These are phyloP conservation scores for Marasmius oreades DNA, from an alignment of 1,284 basidiomycete species.

Conservation along the genomic window DNA sequence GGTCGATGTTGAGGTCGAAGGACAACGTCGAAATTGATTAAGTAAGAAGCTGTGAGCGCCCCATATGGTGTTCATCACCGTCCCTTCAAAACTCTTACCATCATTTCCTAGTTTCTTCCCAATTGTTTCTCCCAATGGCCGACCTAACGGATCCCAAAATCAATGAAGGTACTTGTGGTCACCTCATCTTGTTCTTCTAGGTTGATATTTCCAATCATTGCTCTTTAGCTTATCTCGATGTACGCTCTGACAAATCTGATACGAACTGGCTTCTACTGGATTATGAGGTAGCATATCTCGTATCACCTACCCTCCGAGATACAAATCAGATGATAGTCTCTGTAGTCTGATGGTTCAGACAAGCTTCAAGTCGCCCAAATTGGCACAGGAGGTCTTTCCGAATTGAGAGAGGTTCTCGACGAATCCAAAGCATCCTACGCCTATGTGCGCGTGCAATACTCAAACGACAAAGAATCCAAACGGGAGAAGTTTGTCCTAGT, in stretches of 20 bases:
- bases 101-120: not conserved
- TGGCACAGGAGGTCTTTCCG: slow-evolving; percentile 74
- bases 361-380: slow-evolving; percentile 74
- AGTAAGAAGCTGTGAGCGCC: not conserved
- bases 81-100: not conserved
- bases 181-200: slow-evolving; percentile 9
- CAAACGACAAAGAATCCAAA: slow-evolving; percentile 83
- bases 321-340: slow-evolving; percentile 15
- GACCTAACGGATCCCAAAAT: slow-evolving; percentile 80
- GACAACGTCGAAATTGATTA: not conserved
- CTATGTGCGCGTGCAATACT: slow-evolving; percentile 79
- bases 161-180: slow-evolving; percentile 55
- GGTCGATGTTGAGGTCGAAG: not conserved
- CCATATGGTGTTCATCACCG: not conserved
- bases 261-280: slow-evolving; percentile 86
- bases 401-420: slow-evolving; percentile 73
- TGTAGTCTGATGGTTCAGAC: slow-evolving; percentile 78
- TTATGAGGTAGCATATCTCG: slow-evolving; percentile 61
- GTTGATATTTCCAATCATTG: slow-evolving; percentile 15
- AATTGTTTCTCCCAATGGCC: slow-evolving; percentile 55
- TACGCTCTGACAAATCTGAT: slow-evolving; percentile 77
- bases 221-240: slow-evolving; percentile 75
- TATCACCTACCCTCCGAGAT: slow-evolving; percentile 4
- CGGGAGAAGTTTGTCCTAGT: slow-evolving; percentile 90
- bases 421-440: slow-evolving; percentile 78